A percentile compares a stretch with the other conserved stretches of the same genome.
Conservation (phyloP, 768 basidiomycete species). For the Russula vinacea region DNA sequence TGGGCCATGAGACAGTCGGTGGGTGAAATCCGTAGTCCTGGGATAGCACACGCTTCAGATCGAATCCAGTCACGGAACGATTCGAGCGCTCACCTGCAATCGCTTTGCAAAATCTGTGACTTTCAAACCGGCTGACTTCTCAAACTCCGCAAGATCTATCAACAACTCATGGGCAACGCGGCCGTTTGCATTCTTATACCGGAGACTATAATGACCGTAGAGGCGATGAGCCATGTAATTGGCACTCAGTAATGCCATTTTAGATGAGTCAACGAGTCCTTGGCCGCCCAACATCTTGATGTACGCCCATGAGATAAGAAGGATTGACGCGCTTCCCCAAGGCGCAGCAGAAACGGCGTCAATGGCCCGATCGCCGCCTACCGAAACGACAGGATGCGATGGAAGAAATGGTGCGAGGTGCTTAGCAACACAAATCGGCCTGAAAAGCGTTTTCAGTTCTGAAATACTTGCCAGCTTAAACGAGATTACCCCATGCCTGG, state of each 20-base stretch:
- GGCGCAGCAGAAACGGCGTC: constrained; percentile 88
- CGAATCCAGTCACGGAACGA: background rate
- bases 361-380: constrained; percentile 69
- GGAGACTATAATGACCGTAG: constrained; percentile 75
- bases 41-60: background rate
- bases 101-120: constrained; percentile 97
- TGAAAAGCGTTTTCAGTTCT: constrained; percentile 32
- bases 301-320: constrained; percentile 97
- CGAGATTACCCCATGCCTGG: constrained; percentile 82
- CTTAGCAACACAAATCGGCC: constrained; percentile 90
- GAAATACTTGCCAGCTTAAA: background rate
- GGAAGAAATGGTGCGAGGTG: constrained; percentile 96
- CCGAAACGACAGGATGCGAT: constrained; percentile 70
- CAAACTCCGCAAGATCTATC: constrained; percentile 94
- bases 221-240: constrained; percentile 96
- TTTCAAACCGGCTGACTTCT: constrained; percentile 83
- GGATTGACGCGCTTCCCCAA: constrained; percentile 92
- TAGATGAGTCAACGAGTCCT: constrained; percentile 82
- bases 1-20: constrained; percentile 98
- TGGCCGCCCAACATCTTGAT: constrained; percentile 99
- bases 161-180: constrained; percentile 95
- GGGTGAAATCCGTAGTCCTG: constrained; percentile 94
- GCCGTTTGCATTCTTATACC: constrained; percentile 87
- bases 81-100: constrained; percentile 57
- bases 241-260: constrained; percentile 86